Evolutionary conservation across 1,284 basidiomycete genomes (phyloP), one percentile per base, ranked within the genome.

Genomic region (Leucoagaricus sp.): DNA sequence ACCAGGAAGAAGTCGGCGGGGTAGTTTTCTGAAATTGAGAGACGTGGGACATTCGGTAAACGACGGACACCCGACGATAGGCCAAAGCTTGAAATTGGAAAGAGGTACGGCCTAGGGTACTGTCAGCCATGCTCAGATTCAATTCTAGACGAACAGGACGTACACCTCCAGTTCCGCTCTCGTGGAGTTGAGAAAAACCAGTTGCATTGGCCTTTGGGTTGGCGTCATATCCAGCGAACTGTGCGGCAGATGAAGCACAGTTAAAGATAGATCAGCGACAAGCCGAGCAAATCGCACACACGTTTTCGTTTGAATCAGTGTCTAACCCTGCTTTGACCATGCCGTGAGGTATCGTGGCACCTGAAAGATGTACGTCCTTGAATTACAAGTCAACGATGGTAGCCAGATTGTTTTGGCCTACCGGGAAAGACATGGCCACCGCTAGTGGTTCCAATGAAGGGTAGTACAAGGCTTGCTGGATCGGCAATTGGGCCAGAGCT

Each of bases 311-410:
- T 6, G 84, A 84, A 60, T 85, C 80, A 0, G 84, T 86, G 64
- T 87, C 85, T 79, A 85, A 81, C 3, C 83, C 85, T 2, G 73
- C 78, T 68, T 86, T 86, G 21, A 82, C 76, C 82, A 86, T 84
- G 19, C 85, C 85, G 69, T 85, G 84, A 3, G 85, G 85, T n/a
- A 85, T 65, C 0, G 82, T 85, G 3, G 83, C 84, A 44, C 84
- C 82, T 83, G 29, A n/a, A 53, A 29, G 25, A 23, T n/a, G n/a
- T n/a, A n/a, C n/a, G n/a, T n/a, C 46, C 25, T 36, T 38, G 48
- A 25, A n/a, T 28, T n/a, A n/a, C n/a, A n/a, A n/a, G n/a, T n/a
- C n/a, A n/a, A 19, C 2, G 15, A 50, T 21, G 28, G 13, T 48
- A 60, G 12, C 41, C 8, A 25, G 23, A 9, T n/a, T 4, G 19